Evolutionary conservation across 2,329 filamentous ascomycete genomes (phyloP), one percentile per base, ranked within the genome.

Genomic region (Ophiocordyceps camponoti-leonardi): DNA sequence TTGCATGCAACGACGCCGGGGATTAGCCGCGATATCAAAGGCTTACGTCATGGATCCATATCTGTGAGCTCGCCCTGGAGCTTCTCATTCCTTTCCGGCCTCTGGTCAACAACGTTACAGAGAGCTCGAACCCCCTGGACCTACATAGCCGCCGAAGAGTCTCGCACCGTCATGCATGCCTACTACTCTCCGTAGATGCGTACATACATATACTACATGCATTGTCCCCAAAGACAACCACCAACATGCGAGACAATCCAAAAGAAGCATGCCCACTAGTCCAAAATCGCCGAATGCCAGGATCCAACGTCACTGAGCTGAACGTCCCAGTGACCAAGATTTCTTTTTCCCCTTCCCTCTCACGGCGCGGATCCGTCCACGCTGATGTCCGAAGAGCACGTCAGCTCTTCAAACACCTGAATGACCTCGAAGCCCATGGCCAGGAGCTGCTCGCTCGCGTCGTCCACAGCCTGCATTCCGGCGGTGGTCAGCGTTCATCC

Each of bases 351-450:
- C 14, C 26, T 18, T 11, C 35, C 20, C n/a, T 42, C 22, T 39
- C 35, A 39, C 35, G 35, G 35, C 35, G 35, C 35, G n/a, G 12
- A 39, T 39, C 35, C 35, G 35, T 39, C 35, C n/a, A 63, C 67
- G 61, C 48, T 75, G 71, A 56, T 68, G 18, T 75, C 72, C 3
- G 66, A 64, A 19, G 82, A 77, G 51, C 72, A 75, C 48, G 79
- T 83, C 45, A 92, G 75, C 60, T 93, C 84, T 55, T 94, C 86
- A 60, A 87, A 93, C 39, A 73, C 80, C 62, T 90, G 82, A 50
- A 87, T 65, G 41, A 84, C 74, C 50, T 78, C 77, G 56, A 93
- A 93, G 1, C 86, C 86, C 81, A 93, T 86, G 0, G 77, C 77
- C 46, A 79, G 70, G 48, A 93, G 66, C 33, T 80, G 77, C 59